phyloP scores from a whole-genome alignment of 1,284 basidiomycete species.

The Schizophyllum commune region DNA sequence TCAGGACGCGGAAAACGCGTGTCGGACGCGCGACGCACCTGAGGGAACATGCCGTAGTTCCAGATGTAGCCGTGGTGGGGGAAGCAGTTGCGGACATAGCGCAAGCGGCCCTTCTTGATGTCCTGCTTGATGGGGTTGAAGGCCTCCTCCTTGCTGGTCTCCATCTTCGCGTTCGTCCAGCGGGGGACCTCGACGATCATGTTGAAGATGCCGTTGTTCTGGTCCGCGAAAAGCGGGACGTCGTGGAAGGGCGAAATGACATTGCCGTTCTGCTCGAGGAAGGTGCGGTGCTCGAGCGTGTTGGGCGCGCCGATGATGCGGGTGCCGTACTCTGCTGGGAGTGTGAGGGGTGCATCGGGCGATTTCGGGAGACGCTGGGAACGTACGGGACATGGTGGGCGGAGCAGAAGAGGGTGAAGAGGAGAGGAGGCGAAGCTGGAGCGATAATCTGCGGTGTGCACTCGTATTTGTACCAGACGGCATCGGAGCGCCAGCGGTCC shows the following conservation, averaged over 20 bases:
- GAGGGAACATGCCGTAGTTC: conserved; percentile 84
- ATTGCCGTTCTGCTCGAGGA: conserved; percentile 81
- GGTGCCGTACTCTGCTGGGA: conserved; percentile 52
- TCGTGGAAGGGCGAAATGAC: conserved; percentile 93
- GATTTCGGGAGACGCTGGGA: conserved; percentile 4
- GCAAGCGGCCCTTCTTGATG: conserved; percentile 92
- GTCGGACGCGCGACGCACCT: conserved; percentile 88
- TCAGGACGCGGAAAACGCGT: neutral
- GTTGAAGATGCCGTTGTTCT: conserved; percentile 90
- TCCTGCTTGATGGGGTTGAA: conserved; percentile 99
- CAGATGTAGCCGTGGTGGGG: conserved; percentile 81
- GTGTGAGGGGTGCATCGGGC: conserved; percentile 11
- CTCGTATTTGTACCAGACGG: conserved; percentile 29
- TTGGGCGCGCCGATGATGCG: conserved; percentile 84
- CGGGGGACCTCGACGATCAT: conserved; percentile 98
- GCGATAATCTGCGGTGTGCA: conserved; percentile 41
- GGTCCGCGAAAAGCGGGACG: conserved; percentile 93
- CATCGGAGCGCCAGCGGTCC: conserved; percentile 19
- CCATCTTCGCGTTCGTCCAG: conserved; percentile 99
- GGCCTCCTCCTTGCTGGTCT: conserved; percentile 94
- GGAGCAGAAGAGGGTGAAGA: conserved; percentile 25
- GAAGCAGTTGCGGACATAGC: conserved; percentile 99
- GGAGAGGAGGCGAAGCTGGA: conserved; percentile 51
- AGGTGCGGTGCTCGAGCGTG: conserved; percentile 95
- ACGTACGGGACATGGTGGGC: conserved; percentile 56